Conservation (phyloP, 2,329 filamentous ascomycete species). For the Emergomyces orientalis region DNA sequence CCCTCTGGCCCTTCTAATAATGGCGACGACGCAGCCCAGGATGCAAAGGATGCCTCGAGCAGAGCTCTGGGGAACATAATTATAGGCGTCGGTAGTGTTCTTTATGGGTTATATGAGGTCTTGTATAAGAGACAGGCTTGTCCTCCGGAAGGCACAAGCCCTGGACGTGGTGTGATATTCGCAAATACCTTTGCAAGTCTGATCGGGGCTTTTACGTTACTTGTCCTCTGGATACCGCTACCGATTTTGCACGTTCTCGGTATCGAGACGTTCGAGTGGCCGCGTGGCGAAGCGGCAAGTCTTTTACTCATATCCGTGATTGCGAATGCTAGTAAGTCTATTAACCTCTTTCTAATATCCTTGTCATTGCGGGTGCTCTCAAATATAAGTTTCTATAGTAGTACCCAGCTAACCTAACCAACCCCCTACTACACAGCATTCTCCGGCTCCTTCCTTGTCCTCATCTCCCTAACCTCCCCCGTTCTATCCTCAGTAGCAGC, state of each 20-base stretch:
- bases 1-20: conserved; percentile 52
- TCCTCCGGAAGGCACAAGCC: conserved; percentile 76
- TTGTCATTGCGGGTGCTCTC: neutral
- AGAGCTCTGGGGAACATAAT: conserved; percentile 79
- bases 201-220: conserved; percentile 77
- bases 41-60: conserved; percentile 49
- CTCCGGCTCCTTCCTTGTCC: conserved; percentile 81
- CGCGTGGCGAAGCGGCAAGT: conserved; percentile 65
- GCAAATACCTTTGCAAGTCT: conserved; percentile 84
- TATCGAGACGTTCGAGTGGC: conserved; percentile 74
- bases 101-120: conserved; percentile 96
- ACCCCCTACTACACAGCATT: conserved; percentile 46
- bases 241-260: conserved; percentile 72
- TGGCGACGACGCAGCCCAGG: conserved; percentile 23
- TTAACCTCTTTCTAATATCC: neutral
- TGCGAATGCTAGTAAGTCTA: conserved; percentile 64
- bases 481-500: conserved; percentile 89
- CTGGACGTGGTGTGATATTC: conserved; percentile 88
- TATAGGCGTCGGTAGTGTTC: conserved; percentile 79
- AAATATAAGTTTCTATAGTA: conserved; percentile 9
- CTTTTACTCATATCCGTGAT: conserved; percentile 72
- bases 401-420: neutral
- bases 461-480: conserved; percentile 86
- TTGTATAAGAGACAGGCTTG: conserved; percentile 90
- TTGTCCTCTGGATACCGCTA: conserved; percentile 84